Conservation (phyloP, 2,329 filamentous ascomycete species). For the Talaromyces sp. region DNA sequence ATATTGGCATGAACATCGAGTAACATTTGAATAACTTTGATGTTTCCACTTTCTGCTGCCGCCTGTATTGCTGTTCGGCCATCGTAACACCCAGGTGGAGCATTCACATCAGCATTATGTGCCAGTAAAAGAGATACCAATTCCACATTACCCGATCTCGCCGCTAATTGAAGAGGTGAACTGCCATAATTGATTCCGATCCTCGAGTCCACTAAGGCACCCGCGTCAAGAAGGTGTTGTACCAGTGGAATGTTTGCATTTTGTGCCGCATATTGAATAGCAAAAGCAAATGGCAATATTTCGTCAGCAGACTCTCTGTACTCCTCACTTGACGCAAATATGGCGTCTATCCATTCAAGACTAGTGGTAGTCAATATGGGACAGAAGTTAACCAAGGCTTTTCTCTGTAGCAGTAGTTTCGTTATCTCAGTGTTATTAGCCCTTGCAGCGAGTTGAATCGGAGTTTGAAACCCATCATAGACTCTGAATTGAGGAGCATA, state of each 20-base stretch:
- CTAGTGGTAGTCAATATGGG: not conserved
- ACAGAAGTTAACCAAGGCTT: not conserved
- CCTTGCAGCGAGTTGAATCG: not conserved
- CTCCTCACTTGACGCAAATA: not conserved
- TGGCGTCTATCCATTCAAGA: not conserved
- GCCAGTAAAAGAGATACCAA: not conserved
- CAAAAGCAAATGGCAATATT: not conserved
- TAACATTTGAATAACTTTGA: not conserved
- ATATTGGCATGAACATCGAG: constrained; percentile 19
- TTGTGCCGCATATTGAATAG: not conserved
- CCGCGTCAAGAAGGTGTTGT: not conserved
- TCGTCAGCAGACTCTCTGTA: too few species aligned
- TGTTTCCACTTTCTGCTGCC: not conserved
- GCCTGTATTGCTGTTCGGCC: constrained; percentile 10
- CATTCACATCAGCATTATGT: not conserved
- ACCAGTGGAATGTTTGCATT: not conserved
- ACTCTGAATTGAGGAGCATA: too few species aligned
- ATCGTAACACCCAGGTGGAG: not conserved
- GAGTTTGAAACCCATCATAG: not conserved
- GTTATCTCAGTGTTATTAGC: not conserved
- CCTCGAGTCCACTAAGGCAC: not conserved
- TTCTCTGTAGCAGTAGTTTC: not conserved
- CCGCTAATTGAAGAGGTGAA: constrained; percentile 1
- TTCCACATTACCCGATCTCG: not conserved
- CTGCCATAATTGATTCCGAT: not conserved